These are phyloP conservation scores for Prunus salicina DNA, from an alignment of 306 rosid genomes.

Conservation along the genomic window DNA sequence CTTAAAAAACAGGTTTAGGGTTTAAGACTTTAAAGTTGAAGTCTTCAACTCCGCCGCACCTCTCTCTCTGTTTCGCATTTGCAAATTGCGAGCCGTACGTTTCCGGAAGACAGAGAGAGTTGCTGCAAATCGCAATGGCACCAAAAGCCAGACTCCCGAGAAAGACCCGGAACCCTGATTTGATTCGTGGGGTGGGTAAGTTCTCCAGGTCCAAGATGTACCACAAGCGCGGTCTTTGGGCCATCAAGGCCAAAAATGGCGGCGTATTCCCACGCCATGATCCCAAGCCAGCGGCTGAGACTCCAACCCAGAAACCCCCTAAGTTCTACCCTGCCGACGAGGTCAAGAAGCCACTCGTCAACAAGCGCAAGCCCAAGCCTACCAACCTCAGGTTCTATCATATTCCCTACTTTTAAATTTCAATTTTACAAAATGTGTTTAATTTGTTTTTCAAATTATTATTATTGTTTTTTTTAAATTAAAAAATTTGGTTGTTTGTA, in stretches of 20 bases:
- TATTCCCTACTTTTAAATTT: not conserved
- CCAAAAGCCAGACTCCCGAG: conserved; percentile 14
- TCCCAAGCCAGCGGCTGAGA: conserved; percentile 18
- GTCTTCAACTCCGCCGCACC: not conserved
- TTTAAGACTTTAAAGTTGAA: not conserved
- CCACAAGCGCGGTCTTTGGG: conserved; percentile 40
- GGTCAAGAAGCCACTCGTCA: conserved; percentile 31
- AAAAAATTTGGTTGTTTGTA: not conserved
- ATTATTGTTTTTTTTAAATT: not conserved
- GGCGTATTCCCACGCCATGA: conserved; percentile 38
- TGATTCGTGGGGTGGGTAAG: conserved; percentile 32
- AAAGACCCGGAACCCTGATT: conserved; percentile 34
- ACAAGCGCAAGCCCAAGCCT: conserved; percentile 32
- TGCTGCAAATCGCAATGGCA: conserved; percentile 21
- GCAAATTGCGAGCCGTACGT: not conserved
- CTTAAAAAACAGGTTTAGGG: not conserved
- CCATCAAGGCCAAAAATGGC: conserved; percentile 35
- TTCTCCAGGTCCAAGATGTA: conserved; percentile 38
- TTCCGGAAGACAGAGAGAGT: not conserved
- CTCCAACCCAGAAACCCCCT: conserved; percentile 18
- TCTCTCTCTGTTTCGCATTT: not conserved
- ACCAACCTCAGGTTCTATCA: conserved; percentile 31
- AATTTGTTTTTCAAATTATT: not conserved
- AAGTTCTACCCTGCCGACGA: conserved; percentile 40
- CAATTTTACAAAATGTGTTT: not conserved